A percentile compares a stretch with the other conserved stretches of the same genome.
Conservation (phyloP, 805 yeast genomes). For the Candida insectorum region DNA sequence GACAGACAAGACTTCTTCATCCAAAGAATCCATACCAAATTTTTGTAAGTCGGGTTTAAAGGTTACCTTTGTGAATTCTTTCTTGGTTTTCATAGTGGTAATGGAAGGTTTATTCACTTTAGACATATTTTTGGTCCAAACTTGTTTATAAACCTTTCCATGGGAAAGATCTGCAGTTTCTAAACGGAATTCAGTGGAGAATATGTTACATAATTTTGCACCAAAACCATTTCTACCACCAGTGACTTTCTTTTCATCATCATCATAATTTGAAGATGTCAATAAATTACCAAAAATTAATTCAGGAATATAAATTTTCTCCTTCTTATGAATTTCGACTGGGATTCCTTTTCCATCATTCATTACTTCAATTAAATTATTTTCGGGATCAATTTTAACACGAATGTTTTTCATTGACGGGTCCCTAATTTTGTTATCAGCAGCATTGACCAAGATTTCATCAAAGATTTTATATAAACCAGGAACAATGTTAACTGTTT, state of each 20-base stretch:
- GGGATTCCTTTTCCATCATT: conserved; percentile 98
- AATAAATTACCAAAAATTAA: conserved; percentile 91
- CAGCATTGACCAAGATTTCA: conserved; percentile 96
- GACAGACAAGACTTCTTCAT: conserved; percentile 78
- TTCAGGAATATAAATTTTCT: conserved; percentile 91
- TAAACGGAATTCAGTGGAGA: conserved; percentile 79
- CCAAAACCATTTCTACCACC: conserved; percentile 99
- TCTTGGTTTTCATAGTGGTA: conserved; percentile 50
- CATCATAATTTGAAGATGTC: conserved; percentile 95
- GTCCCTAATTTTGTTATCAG: conserved; percentile 96
- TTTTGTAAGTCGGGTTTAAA: conserved; percentile 84
- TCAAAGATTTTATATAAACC: conserved; percentile 96
- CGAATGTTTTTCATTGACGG: conserved; percentile 82
- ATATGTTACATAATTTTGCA: conserved; percentile 95
- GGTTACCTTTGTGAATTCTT: conserved; percentile 81
- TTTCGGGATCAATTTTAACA: conserved; percentile 76
- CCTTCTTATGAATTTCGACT: conserved; percentile 87
- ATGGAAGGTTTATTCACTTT: conserved; percentile 74
- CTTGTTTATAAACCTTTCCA: conserved; percentile 67
- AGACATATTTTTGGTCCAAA: conserved; percentile 87
- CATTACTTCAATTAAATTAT: conserved; percentile 70
- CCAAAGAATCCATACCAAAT: conserved; percentile 82
- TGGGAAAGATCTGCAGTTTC: conserved; percentile 81
- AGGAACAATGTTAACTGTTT: conserved; percentile 83
- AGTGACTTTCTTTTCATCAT: conserved; percentile 89